Evolutionary conservation across 2,329 filamentous ascomycete species (phyloP), one percentile per base, ranked within the genome.

Genomic region (Botrytis pseudocinerea): DNA sequence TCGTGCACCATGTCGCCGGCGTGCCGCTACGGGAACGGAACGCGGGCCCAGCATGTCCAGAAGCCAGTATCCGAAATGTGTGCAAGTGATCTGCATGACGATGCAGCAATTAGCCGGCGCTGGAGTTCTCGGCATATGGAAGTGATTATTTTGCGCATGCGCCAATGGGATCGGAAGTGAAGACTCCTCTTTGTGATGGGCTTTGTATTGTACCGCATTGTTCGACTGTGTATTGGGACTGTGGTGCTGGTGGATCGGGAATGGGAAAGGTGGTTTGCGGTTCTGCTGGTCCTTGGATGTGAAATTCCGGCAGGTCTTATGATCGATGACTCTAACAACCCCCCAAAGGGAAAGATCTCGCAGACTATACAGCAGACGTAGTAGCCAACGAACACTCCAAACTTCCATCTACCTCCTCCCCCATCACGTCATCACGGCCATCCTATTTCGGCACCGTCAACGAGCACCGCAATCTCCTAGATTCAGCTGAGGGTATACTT

Each of bases 1-100:
- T 84, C 35, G 83, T 82, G 80, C 80, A 83, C 73, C 80, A 83
- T 74, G 80, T 78, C 18, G 40, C 69, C 48, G 82, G 82, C n/a
- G 75, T 82, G 69, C 78, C 76, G 44, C 71, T 83, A 44, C 78
- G 80, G 40, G 60, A 80, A 28, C 76, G 42, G 60, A 80, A 28
- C 76, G 74, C 73, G 83, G 81, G 82, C 73, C 76, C 18, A 69
- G 73, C 32, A 82, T 84, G 78, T 66, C 77, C 51, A 73, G 65
- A 22, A 72, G 78, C 54, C 78, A 82, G 70, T 77, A 78, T 62
- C 75, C 82, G 71, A 40, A 18, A 51, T 76, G 73, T 68, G 73
- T 78, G 38, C 71, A 76, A 32, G 42, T 69, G 60, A 64, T 79
- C 20, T 69, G 63, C 66, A 63, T 68, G 64, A 74, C 59, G 16